Evolutionary conservation across 352 stramenopile species (phyloP), one percentile per base, ranked within the genome.

Genomic region (Pythium biforme): DNA sequence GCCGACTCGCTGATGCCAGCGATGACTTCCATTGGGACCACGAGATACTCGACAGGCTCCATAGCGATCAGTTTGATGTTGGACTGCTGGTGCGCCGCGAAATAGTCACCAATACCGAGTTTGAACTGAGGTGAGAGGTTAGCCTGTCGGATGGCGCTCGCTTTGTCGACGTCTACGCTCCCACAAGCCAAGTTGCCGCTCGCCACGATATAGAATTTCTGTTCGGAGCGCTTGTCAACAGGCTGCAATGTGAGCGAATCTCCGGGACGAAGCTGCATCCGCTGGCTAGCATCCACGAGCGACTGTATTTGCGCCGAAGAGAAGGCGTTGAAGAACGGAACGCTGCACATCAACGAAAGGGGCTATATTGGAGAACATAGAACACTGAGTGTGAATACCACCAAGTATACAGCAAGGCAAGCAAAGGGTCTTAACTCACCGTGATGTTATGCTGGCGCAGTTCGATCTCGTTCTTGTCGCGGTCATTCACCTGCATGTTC

Each of bases 401-500:
- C 4, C 14, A 4, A 37, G 2, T 8, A 37, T 37, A 12, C 7
- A 37, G 14, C 31, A 12, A 12, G 14, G 31, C 1, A 12, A 20
- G 11, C 37, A 2, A 19, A 14, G 1, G 27, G 5, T 29, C 19
- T n/a, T 9, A 15, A 31, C 68, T 14, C 45, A 89, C 83, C 68
- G 81, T 79, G 60, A 90, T 92, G 51, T 90, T 86, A 27, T 92
- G 81, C 57, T 92, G 83, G 1, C 78, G 79, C 3, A 87, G 54
- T 66, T 92, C 79, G 51, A 92, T 92, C 59, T 92, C 83, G 60
- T 89, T 90, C 66, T 88, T 88, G 19, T 75, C 88, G 46, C 77
- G 78, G 61, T 83, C 68, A 49, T 89, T 89, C 47, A 89, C 83
- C 58, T 90, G 73, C 77, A 87, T 83, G 59, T 92, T 88, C 80